Base-by-base conservation (phyloP, 306 rosid species). In the Cajanus cajan region DNA sequence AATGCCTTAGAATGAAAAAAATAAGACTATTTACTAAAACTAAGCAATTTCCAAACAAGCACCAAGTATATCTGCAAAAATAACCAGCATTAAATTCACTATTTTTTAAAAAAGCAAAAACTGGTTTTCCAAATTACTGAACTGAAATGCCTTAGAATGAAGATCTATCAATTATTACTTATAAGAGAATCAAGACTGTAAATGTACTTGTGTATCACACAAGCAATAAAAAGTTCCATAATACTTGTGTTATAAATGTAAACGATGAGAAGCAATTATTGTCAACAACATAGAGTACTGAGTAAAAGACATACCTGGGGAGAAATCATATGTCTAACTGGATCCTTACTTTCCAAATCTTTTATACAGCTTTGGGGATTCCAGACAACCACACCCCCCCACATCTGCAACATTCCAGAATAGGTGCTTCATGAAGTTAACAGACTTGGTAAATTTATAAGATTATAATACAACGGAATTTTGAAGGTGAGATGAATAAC, bases 361-460 rank as follows among this genome's bases (percentile, higher is more conserved):
- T 83, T 87, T 77, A 74, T 41, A 78, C 96, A 91, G 73, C 88
- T 83, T 66, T 84, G 79, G 25, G 98, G 97, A 75, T 95, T 95
- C 96, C 93, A 95, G 76, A 95, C 97, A 70, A 89, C 79, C 68
- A 93, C 86, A 45, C 99, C 99, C 79, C 99, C 99, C 99, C 99
- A 95, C 96, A 86, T 95, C 98, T 95, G 86, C 77, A 88, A 71
- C 36, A 77, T 74, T 83, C 52, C 80, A 72, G 55, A 69, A 71
- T 47, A 47, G 74, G 61, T 54, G 45, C 82, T 54, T 54, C 31
- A 65, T 47, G 74, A 59, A 45, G 70, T 68, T 54, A 44, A 61
- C 73, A 16, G 57, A 73, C 77, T 55, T 70, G 45, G 51, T 4
- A 79, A 74, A 19, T 75, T 58, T 25, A 59, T 24, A 25, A 76